Percentiles rank a stretch among this genome's conserved stretches.
phyloP scores from a whole-genome alignment of 805 yeast genomes.

The Candida michaelii region DNA sequence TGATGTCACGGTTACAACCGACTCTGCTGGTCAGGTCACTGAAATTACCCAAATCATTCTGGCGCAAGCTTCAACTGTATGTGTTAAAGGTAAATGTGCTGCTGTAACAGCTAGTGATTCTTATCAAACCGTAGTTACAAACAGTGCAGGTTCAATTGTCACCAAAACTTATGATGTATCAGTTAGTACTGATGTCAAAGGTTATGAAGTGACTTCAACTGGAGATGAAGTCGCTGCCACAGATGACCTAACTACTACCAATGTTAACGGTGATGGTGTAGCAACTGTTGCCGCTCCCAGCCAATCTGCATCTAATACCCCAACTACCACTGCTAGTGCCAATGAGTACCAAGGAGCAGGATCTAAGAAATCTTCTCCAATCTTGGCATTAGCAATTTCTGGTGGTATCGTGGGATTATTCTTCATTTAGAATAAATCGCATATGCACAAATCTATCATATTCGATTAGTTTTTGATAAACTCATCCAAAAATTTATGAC shows the following conservation, averaged over 20 bases:
- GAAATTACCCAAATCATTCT: neutral
- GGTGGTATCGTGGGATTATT: constrained; percentile 1
- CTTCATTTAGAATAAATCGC: constrained; percentile 1
- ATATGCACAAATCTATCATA: too few relatives aligned
- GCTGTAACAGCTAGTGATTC: constrained; percentile 8
- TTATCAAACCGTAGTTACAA: constrained; percentile 12
- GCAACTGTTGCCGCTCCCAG: neutral
- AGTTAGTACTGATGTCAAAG: constrained; percentile 6
- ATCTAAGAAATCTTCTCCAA: neutral
- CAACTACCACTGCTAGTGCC: neutral
- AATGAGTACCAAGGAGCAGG: constrained; percentile 1
- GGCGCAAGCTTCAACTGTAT: constrained; percentile 2
- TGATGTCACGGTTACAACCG: constrained; percentile 8
- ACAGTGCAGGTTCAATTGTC: constrained; percentile 14
- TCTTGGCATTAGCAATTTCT: neutral
- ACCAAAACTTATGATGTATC: constrained; percentile 20
- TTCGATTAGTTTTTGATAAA: neutral
- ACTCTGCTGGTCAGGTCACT: constrained; percentile 3
- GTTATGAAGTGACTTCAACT: constrained; percentile 4
- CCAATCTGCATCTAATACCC: neutral
- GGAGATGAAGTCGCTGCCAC: neutral
- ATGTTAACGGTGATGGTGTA: neutral
- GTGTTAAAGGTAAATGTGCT: constrained; percentile 9
- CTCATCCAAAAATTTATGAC: too few relatives aligned
- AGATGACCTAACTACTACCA: neutral